phyloP scores from a whole-genome alignment of 2,329 filamentous ascomycete species.

The Aspergillus sp. region DNA sequence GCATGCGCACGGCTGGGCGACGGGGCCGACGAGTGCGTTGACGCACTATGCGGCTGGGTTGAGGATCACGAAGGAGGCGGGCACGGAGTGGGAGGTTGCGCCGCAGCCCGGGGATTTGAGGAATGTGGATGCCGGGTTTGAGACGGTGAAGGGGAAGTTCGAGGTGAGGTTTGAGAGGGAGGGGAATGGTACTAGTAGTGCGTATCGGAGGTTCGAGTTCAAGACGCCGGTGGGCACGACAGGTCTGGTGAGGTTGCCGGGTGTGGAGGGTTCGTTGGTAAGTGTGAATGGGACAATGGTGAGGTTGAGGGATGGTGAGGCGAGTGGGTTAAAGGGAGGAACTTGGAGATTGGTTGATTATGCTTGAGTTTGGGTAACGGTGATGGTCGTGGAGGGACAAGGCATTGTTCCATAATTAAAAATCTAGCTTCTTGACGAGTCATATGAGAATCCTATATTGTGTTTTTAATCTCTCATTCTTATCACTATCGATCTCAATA shows the following conservation, averaged over 20 bases:
- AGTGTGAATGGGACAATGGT: background rate
- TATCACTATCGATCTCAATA: too few species aligned
- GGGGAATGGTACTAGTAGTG: background rate
- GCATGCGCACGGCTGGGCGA: conserved; percentile 54
- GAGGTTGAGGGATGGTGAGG: too few species aligned
- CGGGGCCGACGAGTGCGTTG: conserved; percentile 48
- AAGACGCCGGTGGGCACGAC: conserved; percentile 6
- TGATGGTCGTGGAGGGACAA: too few species aligned
- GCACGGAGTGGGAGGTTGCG: conserved; percentile 37
- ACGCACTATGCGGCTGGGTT: conserved; percentile 45
- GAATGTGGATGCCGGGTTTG: conserved; percentile 38
- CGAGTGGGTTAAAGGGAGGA: too few species aligned
- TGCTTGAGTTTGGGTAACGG: too few species aligned
- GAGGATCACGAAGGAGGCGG: conserved; percentile 37
- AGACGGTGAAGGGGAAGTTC: conserved; percentile 38
- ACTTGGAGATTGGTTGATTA: too few species aligned
- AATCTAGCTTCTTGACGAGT: too few species aligned
- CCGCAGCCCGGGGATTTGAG: conserved; percentile 39
- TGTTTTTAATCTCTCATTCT: too few species aligned
- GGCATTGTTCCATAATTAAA: too few species aligned
- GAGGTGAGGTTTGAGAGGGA: conserved; percentile 7
- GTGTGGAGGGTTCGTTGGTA: background rate
- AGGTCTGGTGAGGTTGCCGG: background rate
- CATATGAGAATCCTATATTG: too few species aligned
- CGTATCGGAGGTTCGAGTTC: conserved; percentile 6